Base-by-base conservation (phyloP, 2,329 filamentous ascomycete genomes). In the Diplodia intermedia region DNA sequence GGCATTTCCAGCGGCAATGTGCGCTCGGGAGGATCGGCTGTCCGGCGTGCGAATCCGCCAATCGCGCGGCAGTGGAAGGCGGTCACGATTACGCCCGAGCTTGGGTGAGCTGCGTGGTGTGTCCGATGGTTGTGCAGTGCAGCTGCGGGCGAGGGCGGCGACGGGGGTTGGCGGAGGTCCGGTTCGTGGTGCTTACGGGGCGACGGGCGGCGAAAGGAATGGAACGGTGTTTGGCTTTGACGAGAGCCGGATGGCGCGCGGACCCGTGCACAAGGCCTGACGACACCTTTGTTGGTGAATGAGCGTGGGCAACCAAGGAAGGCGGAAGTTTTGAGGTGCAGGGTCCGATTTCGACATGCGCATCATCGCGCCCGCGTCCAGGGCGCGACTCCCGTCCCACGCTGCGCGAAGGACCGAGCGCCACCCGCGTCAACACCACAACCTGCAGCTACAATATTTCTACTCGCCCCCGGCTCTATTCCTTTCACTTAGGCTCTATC, bases 291-390 rank as follows among this genome's bases (percentile, higher is more conserved):
- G 18, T 38, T 43, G 15, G n/a, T 38, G 60, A 26, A 38, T 36
- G 43, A 47, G 60, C 33, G 47, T 31, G 36, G 38, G 49, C 7
- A 38, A 38, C 36, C 15, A 33, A 18, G 47, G 47, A 49, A 63
- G 26, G 40, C 43, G 40, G 47, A 52, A 52, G 43, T 63, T 50
- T 62, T 36, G 60, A n/a, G 50, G 47, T 31, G 43, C 43, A 63
- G 47, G 11, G 26, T 33, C 20, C 55, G 60, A 63, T 63, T 63
- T 63, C 43, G 60, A 43, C n/a, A 49, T 62, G 57, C 57, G 29
- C 57, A 62, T 62, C 57, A 62, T 62, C 56, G 26, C 36, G 36
- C 26, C 29, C 40, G 57, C 57, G 57, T 62, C 15, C 60, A 63
- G 11, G n/a, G 47, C 60, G 60, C 60, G 60, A 52, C 29, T 31